Evolutionary conservation across 225 moss, liverwort and hornwort species (phyloP), one percentile per base, ranked within the genome.

Genomic region (Lunularia cruciata): DNA sequence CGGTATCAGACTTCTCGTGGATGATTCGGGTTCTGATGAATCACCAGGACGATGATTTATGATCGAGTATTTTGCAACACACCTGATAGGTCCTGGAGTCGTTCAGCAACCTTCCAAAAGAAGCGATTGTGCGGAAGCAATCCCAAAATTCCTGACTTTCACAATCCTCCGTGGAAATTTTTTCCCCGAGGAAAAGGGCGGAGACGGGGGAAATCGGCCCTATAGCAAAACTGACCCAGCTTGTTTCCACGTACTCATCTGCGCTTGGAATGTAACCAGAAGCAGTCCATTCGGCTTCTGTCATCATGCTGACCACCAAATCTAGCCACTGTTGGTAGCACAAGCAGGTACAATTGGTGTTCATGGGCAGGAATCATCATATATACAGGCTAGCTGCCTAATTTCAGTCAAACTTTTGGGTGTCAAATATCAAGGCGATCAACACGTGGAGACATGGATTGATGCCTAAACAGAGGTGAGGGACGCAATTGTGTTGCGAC

Each of bases 241-340:
- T 27, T 23, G 32, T 40, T 14, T 75, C 61, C 27, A 75, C 15
- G 33, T 79, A 79, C 60, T 75, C 75, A 35, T 75, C 75, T 13
- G 49, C 49, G 68, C 34, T 43, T 16, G 75, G 79, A 55, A 14
- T 27, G 37, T 47, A 28, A 6, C 31, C 45, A 8, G 80, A 27
- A 25, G 78, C 79, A 32, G 67, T 68, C 88, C 85, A 88, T 65
- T 90, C 88, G 5, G 87, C 88, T 69, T 93, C 90, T 10, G 58
- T 86, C 79, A 88, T 15, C 30, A 18, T 5, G 8, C 83, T 68
- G 1, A 79, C 73, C 18, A 88, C 61, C 73, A 45, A 75, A 49
- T 75, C 73, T 39, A 76, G 68, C 88, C 90, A 92, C 68, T 68
- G 54, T 23, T 25, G 20, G 19, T 3, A 36, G 32, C 0, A 61